Base-by-base conservation (phyloP, 805 yeast species). In the Kregervanrija pseudodelftensis region DNA sequence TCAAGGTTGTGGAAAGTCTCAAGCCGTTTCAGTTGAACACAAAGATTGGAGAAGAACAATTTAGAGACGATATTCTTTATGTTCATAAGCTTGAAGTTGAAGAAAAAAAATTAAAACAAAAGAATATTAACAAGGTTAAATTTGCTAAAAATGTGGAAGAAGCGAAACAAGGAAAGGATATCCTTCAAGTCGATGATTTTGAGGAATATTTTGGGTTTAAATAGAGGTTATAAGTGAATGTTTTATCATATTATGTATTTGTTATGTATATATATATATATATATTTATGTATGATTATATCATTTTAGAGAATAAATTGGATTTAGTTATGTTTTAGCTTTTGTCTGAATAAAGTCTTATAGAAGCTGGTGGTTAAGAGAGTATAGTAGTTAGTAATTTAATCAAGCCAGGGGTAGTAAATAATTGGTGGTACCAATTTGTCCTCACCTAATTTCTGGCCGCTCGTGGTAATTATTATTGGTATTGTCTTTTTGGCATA, bases 191-290 rank as follows among this genome's bases (percentile, higher is more conserved):
- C 31, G 57, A 56, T 13, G 62, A 60, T 45, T 49, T 55, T 22
- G 62, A 56, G 43, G 64, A 58, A 46, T 63, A 57, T 43, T 60
- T 63, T 50, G 66, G 61, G n/a, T 61, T 59, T 38, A 58, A 58
- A 50, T 59, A 31, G 37, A 11, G 12, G 42, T 33, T 33, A 33
- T 33, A 33, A n/a, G 9, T 33, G 13, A 33, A 33, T 33, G 5
- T n/a, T 33, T 33, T n/a, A n/a, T 33, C 9, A n/a, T n/a, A 14
- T 33, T 33, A 33, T n/a, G 15, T n/a, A 33, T 33, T n/a, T 33
- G 36, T 33, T 22, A 7, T 22, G 5, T 17, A 17, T 22, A 7
- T 5, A 4, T 5, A 22, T 22, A 5, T 22, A 22, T 22, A 22
- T 22, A 5, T 22, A 5, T 22, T n/a, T n/a, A n/a, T n/a, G n/a